Evolutionary conservation across 2,329 filamentous ascomycete genomes (phyloP).

Genomic region (Berkeleyomyces basicola): DNA sequence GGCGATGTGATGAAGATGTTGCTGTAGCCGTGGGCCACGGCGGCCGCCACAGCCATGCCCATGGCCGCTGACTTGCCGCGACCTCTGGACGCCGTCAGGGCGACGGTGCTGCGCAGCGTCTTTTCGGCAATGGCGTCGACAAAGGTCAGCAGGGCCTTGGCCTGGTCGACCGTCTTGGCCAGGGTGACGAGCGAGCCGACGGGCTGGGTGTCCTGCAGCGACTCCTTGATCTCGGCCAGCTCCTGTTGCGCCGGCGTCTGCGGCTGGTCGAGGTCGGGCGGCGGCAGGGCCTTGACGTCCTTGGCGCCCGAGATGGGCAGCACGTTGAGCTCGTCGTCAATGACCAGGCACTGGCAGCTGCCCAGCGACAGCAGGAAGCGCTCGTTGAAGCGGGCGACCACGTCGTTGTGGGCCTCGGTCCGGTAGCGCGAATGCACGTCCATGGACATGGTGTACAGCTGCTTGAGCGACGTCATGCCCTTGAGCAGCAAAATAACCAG

Average conservation of each 20-base stretch:
- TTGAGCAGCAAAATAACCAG: conserved; percentile 81
- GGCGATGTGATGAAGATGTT: conserved; percentile 99
- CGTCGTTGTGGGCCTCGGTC: conserved; percentile 89
- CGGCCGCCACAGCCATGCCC: conserved; percentile 84
- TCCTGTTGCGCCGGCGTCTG: conserved; percentile 57
- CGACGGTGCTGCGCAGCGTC: conserved; percentile 82
- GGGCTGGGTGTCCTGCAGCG: conserved; percentile 67
- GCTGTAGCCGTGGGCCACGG: conserved; percentile 89
- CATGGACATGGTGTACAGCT: conserved; percentile 94
- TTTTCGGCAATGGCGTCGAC: conserved; percentile 94
- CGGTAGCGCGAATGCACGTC: conserved; percentile 93
- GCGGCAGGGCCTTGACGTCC: conserved; percentile 66
- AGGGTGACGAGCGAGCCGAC: conserved; percentile 71
- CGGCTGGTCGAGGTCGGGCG: conserved; percentile 56
- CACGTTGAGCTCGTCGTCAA: conserved; percentile 96
- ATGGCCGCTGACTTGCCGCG: conserved; percentile 93
- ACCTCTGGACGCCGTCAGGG: conserved; percentile 82
- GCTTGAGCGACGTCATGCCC: conserved; percentile 92
- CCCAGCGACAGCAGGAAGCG: conserved; percentile 89
- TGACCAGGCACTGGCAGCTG: conserved; percentile 88
- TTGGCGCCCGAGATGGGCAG: conserved; percentile 93
- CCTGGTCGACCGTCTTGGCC: conserved; percentile 84
- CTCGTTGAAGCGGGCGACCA: conserved; percentile 93
- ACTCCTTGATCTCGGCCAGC: conserved; percentile 74
- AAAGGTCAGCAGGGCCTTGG: conserved; percentile 91